Percentiles rank a stretch among this genome's conserved stretches.
phyloP scores from a whole-genome alignment of 257 asterid species.

The Nicotiana sylvestris region DNA sequence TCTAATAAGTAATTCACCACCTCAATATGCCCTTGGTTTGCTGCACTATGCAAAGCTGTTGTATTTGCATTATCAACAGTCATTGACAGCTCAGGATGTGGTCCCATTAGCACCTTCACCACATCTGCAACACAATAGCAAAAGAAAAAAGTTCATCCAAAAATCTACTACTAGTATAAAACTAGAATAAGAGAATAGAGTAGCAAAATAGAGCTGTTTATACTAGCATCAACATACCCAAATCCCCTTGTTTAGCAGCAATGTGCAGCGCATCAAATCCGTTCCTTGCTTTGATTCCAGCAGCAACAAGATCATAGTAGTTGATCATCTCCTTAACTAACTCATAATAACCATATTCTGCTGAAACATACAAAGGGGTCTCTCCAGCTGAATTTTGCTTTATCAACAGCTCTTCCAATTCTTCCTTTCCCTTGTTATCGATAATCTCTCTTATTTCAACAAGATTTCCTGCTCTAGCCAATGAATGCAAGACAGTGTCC shows the following conservation, averaged over 20 bases:
- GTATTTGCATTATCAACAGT: slow-evolving; percentile 42
- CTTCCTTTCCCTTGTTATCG: slow-evolving; percentile 17
- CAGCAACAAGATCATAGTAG: slow-evolving; percentile 35
- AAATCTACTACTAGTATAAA: neutral
- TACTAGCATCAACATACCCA: slow-evolving; percentile 29
- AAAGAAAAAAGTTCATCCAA: neutral
- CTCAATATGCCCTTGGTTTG: slow-evolving; percentile 39
- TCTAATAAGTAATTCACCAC: slow-evolving; percentile 39
- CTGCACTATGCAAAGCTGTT: slow-evolving; percentile 46
- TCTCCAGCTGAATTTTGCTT: slow-evolving; percentile 46
- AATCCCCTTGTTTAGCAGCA: slow-evolving; percentile 55
- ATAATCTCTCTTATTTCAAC: slow-evolving; percentile 25
- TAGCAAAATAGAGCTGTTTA: neutral
- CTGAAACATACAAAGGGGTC: slow-evolving; percentile 42
- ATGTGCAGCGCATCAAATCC: slow-evolving; percentile 53
- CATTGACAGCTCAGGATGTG: slow-evolving; percentile 45
- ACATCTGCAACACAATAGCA: slow-evolving; percentile 24
- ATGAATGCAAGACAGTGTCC: slow-evolving; percentile 40
- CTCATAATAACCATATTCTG: slow-evolving; percentile 41
- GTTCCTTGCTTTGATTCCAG: slow-evolving; percentile 47
- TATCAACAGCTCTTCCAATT: slow-evolving; percentile 23
- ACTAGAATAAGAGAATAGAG: neutral
- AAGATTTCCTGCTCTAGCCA: slow-evolving; percentile 38
- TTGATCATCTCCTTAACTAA: slow-evolving; percentile 38
- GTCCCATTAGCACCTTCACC: slow-evolving; percentile 39